Evolutionary conservation across 257 asterid species (phyloP).

Genomic region (Gynochthodes officinalis): DNA sequence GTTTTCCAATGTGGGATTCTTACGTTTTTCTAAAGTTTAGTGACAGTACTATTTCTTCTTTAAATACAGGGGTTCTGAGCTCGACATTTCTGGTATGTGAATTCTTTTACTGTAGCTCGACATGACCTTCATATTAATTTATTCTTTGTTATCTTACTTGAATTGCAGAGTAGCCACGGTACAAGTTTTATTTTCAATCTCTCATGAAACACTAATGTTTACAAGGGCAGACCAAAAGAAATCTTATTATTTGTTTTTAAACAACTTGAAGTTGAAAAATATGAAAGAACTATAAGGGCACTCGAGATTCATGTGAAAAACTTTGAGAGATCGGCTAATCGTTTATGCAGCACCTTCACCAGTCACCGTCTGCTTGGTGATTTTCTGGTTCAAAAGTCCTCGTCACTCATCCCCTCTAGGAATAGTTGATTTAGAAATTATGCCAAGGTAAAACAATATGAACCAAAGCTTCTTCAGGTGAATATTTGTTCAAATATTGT

Average conservation of each 20-base stretch:
- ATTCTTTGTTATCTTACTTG: neutral
- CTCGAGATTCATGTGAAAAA: neutral
- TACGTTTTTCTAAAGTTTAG: neutral
- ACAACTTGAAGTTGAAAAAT: neutral
- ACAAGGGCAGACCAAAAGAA: neutral
- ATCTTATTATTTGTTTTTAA: neutral
- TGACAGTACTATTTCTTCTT: too few relatives aligned
- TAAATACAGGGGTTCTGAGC: neutral
- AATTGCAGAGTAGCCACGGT: neutral
- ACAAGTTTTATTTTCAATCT: too few relatives aligned
- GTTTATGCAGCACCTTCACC: neutral
- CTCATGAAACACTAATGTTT: neutral
- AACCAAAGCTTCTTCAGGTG: neutral
- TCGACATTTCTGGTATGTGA: neutral
- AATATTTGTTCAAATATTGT: neutral
- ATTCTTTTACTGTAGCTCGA: neutral
- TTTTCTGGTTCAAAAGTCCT: neutral
- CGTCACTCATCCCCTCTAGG: neutral
- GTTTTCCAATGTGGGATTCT: neutral
- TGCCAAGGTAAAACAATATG: neutral
- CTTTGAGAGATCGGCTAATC: slow-evolving; percentile 4
- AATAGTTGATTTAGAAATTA: neutral
- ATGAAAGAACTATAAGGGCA: neutral
- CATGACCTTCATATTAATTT: neutral
- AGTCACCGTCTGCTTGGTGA: neutral